phyloP scores from a whole-genome alignment of 768 basidiomycete species.

The Cubamyces sp. region DNA sequence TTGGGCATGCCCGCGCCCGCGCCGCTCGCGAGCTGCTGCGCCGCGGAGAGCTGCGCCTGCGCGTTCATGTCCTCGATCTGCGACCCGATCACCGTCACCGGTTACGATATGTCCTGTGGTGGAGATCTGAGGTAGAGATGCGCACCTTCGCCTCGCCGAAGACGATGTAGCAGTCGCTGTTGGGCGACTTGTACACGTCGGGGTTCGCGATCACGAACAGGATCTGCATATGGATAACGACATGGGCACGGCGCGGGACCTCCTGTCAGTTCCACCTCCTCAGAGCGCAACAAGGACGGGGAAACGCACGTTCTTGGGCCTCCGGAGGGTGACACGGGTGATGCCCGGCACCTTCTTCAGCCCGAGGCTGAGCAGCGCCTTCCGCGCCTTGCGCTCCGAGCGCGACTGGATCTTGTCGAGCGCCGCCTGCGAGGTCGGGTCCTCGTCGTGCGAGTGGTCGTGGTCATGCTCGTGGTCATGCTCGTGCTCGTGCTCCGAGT shows the following conservation, averaged over 20 bases:
- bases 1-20: conserved; percentile 47
- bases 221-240: conserved; percentile 48
- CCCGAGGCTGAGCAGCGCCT: conserved; percentile 88
- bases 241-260: too few species aligned
- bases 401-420: conserved; percentile 94
- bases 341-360: conserved; percentile 92
- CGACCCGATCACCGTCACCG: neutral
- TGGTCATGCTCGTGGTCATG: conserved; percentile 59
- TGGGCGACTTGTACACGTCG: conserved; percentile 97
- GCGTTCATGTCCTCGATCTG: conserved; percentile 90
- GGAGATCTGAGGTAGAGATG: neutral
- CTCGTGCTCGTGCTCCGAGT: conserved; percentile 60
- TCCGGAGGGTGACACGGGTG: conserved; percentile 91
- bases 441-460: conserved; percentile 67
- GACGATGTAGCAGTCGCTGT: conserved; percentile 98
- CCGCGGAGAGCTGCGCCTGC: conserved; percentile 73
- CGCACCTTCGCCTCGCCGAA: conserved; percentile 95
- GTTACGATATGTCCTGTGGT: neutral
- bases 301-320: conserved; percentile 86
- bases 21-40: conserved; percentile 74
- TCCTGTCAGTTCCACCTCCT: neutral
- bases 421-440: conserved; percentile 81
- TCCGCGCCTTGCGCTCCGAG: conserved; percentile 93
- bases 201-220: conserved; percentile 92
- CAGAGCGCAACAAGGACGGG: neutral